Evolutionary conservation across 805 yeast species (phyloP), one percentile per base, ranked within the genome.

Genomic region (Yamadazyma laniorum): DNA sequence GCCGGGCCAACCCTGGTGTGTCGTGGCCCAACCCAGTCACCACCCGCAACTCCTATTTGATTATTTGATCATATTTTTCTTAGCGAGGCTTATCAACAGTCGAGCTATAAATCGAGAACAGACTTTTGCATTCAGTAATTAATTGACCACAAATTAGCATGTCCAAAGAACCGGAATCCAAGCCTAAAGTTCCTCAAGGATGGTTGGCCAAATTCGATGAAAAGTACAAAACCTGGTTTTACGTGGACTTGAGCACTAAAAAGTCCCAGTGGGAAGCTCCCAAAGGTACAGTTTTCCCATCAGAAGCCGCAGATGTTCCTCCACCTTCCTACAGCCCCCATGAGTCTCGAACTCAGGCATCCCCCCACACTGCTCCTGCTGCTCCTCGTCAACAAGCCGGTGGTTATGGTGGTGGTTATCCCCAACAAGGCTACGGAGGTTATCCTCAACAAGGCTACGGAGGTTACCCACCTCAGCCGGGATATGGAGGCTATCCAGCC

Each of bases 181-280:
- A 66, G 14, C 85, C 86, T 3, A 47, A 36, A 0, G 80, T 78
- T n/a, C 85, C 85, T 2, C 59, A 63, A 3, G 85, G 90, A 4
- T 84, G 90, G 90, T 63, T 80, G 42, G 82, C 93, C 29, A 79
- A 80, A 34, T 80, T 76, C 62, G 89, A 83, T 53, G 81, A 79
- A 8, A 69, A 80, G 40, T 84, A 84, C 56, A 70, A 73, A 34
- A 77, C 84, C 2, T 87, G 82, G 80, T 91, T 81, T 59, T 91
- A 80, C 53, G 95, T 91, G n/a, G 70, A 88, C 50, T 63, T 85
- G 47, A 53, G 70, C 12, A 76, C 86, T 11, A 82, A 85, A 43
- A 67, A 77, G 48, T 86, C 96, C 0, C 96, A 89, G 59, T 91
- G 98, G 98, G 95, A 86, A 37, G 78, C 80, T 11, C 97, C 96